Base-by-base conservation (phyloP, 768 basidiomycete genomes). In the Saitozyma podzolica region DNA sequence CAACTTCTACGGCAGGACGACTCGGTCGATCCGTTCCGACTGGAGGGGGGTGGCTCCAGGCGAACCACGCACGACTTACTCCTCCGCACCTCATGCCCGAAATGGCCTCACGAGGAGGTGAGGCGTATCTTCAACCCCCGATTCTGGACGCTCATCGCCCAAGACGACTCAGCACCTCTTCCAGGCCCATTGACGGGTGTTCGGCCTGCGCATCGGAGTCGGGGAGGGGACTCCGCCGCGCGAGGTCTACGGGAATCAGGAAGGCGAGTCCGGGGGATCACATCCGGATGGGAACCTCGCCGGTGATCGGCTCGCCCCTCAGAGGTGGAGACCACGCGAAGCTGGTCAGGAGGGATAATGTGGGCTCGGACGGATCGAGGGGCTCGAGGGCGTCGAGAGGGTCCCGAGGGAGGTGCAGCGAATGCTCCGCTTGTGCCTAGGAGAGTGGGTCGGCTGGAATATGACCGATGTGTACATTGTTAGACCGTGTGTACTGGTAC, bases 31-130 rank as follows among this genome's bases (percentile, higher is more conserved):
- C 19, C 62, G 53, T 57, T 6, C 17, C 49, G 50, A 53, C 37
- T 55, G 29, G 56, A 37, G 20, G 60, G 56, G 40, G 50, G 6
- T 68, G 66, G 64, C 40, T 61, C 20, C 50, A 59, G 8, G 57
- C 57, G 4, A 69, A 72, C 59, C 70, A 69, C 53, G 55, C 56
- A 0, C 59, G 67, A 51, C 63, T 72, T 61, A 67, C 19, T 20
- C 53, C 53, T 51, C 19, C 48, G n/a, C 17, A 17, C 42, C 51
- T 29, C 2, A 8, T 56, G 40, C 37, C 14, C 14, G 16, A 53
- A 6, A 41, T 42, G 51, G 13, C 13, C 51, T 54, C 11, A 52
- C 61, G 29, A 48, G 61, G 29, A 14, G 49, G 45, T 7, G n/a
- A 17, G 47, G 45, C 17, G 5, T 41, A 8, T 2, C 45, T 56